Conservation (phyloP, 495 filamentous ascomycete genomes). For the Neurospora sp. region DNA sequence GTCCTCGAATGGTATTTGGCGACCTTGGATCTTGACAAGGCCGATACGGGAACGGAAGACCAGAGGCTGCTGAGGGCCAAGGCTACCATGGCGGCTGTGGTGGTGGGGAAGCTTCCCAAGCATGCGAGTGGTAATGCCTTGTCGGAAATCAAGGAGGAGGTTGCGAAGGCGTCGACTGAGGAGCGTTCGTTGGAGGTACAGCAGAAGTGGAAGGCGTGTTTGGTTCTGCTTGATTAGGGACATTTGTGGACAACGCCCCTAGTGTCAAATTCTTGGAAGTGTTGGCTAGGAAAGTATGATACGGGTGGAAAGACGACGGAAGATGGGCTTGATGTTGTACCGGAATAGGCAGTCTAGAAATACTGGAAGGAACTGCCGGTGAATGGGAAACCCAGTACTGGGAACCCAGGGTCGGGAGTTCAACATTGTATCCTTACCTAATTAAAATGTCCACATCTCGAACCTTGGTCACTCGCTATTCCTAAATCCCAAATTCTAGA, state of each 20-base stretch:
- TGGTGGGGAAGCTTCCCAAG: constrained; percentile 9
- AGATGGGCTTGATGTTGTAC: background rate
- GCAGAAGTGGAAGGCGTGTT: constrained; percentile 21
- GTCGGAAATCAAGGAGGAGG: constrained; percentile 6
- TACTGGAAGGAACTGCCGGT: background rate
- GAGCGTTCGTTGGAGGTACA: constrained; percentile 38
- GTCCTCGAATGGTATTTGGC: constrained; percentile 26
- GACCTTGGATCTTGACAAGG: constrained; percentile 28
- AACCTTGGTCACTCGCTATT: background rate
- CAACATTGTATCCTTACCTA: background rate
- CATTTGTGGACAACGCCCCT: background rate
- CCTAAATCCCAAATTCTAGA: background rate
- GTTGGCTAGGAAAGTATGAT: background rate
- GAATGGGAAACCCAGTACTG: background rate
- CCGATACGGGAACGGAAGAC: constrained; percentile 25
- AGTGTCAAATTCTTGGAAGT: background rate
- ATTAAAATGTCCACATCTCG: background rate
- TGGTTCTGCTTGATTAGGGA: constrained; percentile 7
- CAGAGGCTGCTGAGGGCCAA: constrained; percentile 31
- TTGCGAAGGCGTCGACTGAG: constrained; percentile 20
- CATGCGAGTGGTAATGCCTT: background rate
- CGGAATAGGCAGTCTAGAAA: background rate
- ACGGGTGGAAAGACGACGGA: background rate
- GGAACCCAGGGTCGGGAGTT: background rate
- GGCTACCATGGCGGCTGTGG: constrained; percentile 22